These are phyloP conservation scores for Tetraselmis chui DNA, from an alignment of 139 green algal genomes.

Conservation along the genomic window DNA sequence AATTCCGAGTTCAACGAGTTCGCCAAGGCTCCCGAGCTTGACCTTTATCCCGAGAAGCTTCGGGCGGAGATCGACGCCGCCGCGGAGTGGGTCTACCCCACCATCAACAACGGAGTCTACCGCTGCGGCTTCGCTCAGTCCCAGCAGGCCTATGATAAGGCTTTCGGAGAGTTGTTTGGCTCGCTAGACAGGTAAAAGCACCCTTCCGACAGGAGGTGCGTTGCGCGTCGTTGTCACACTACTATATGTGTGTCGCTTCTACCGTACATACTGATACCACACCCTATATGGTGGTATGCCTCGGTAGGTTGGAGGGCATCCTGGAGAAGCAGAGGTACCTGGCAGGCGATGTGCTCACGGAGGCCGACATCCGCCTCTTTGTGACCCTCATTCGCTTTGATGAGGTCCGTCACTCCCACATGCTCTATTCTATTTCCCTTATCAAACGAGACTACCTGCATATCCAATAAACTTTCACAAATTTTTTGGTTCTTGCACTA, in stretches of 20 bases:
- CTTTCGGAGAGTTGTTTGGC: conserved; percentile 69
- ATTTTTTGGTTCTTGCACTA: too few species aligned
- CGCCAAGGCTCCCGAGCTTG: conserved; percentile 31
- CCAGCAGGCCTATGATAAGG: conserved; percentile 82
- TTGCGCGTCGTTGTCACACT: too few species aligned
- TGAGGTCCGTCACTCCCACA: too few species aligned
- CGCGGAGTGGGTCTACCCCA: conserved; percentile 78
- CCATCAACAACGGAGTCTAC: conserved; percentile 98
- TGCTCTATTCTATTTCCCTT: too few species aligned
- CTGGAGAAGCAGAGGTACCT: conserved; percentile 77
- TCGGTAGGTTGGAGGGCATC: conserved; percentile 58
- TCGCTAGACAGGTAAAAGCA: conserved; percentile 57
- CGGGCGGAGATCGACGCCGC: conserved; percentile 62
- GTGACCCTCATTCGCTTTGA: conserved; percentile 79
- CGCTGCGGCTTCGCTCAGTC: conserved; percentile 82
- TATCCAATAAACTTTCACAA: too few species aligned
- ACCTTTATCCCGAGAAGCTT: conserved; percentile 75
- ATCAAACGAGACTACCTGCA: too few species aligned
- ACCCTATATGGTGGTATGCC: not conserved
- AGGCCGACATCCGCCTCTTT: conserved; percentile 92
- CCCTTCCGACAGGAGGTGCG: too few species aligned
- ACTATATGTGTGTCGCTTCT: not conserved
- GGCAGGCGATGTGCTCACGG: conserved; percentile 76
- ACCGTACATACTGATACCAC: not conserved
- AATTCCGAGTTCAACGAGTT: conserved; percentile 41